Evolutionary conservation across 139 green algal genomes (phyloP).

Genomic region (Closterium sp.): DNA sequence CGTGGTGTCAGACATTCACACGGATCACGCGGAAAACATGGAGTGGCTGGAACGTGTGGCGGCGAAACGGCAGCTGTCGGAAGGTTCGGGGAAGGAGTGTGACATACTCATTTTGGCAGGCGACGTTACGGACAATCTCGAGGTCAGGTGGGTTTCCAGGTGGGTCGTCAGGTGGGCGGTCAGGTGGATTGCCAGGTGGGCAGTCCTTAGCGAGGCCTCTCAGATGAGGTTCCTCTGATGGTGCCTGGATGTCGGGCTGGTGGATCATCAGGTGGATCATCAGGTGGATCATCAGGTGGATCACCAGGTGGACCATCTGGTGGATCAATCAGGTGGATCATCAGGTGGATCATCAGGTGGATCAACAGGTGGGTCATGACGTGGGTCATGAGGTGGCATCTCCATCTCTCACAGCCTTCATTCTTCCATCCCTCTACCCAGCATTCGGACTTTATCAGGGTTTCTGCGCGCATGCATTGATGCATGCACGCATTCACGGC

Average conservation of each 20-base stretch:
- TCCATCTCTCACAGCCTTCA: too few relatives aligned
- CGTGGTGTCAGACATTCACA: conserved; percentile 45
- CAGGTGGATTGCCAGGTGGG: background rate
- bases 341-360: background rate
- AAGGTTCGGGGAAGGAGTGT: background rate
- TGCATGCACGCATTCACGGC: too few relatives aligned
- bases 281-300: background rate
- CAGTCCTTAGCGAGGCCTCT: background rate
- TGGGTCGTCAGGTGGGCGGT: background rate
- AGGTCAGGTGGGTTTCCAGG: conserved; percentile 2
- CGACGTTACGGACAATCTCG: conserved; percentile 49
- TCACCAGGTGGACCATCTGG: background rate
- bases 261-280: background rate
- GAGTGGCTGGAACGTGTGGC: conserved; percentile 36
- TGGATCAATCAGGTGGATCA: too few relatives aligned
- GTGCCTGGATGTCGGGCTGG: background rate
- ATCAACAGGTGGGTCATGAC: background rate
- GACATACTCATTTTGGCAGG: conserved; percentile 53
- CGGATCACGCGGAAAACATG: conserved; percentile 43
- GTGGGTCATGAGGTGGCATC: too few relatives aligned
- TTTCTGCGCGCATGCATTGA: too few relatives aligned
- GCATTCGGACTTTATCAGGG: too few relatives aligned
- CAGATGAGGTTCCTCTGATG: conserved; percentile 1
- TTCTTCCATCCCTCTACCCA: background rate
- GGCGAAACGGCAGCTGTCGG: background rate